phyloP scores from a whole-genome alignment of 2,329 filamentous ascomycete species.

The Pseudogymnoascus sp. region DNA sequence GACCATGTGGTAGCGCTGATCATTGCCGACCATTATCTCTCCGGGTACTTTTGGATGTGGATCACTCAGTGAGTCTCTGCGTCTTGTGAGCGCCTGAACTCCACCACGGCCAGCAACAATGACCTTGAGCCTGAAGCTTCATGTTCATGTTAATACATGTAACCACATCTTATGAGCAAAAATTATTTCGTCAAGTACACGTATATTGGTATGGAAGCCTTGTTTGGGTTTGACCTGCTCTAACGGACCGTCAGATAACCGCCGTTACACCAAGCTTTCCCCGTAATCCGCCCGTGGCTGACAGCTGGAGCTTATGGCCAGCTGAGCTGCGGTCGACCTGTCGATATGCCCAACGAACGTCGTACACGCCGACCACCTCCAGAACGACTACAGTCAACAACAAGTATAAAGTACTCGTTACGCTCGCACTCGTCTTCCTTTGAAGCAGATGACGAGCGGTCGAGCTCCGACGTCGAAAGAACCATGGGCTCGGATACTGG shows the following conservation, averaged over 20 bases:
- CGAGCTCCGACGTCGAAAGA: slow-evolving; percentile 28
- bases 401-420: slow-evolving; percentile 43
- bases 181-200: not conserved
- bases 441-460: slow-evolving; percentile 63
- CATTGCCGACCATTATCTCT: slow-evolving; percentile 2
- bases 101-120: not conserved
- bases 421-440: slow-evolving; percentile 53
- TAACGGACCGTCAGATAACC: not conserved
- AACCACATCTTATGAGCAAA: not conserved
- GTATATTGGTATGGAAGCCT: not conserved
- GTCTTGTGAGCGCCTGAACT: not conserved
- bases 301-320: slow-evolving; percentile 3
- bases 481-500: slow-evolving; percentile 31
- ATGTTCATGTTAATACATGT: slow-evolving; percentile 3
- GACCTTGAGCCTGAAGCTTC: not conserved
- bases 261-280: slow-evolving; percentile 7
- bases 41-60: slow-evolving; percentile 6
- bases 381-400: slow-evolving; percentile 19
- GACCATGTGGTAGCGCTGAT: slow-evolving; percentile 5
- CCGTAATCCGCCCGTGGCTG: not conserved
- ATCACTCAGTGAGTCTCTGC: not conserved
- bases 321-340: not conserved
- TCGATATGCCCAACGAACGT: slow-evolving; percentile 6
- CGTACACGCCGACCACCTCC: slow-evolving; percentile 1
- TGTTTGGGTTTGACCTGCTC: not conserved